phyloP scores from a whole-genome alignment of 2,329 filamentous ascomycete species.

The Colletotrichum gloeosporioides region DNA sequence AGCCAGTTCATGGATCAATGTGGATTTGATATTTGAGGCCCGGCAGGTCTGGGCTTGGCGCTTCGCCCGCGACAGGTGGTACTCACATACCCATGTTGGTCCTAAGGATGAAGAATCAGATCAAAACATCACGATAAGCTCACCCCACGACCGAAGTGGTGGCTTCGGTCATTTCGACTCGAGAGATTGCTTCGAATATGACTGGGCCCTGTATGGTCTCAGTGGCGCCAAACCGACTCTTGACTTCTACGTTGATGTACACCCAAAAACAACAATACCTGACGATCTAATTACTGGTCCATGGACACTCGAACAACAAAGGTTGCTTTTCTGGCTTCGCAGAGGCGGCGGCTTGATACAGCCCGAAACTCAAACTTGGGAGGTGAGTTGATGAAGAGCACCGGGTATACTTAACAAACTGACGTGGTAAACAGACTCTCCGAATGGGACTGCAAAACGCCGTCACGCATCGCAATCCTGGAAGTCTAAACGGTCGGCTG shows the following conservation, averaged over 20 bases:
- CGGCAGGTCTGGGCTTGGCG: slow-evolving; percentile 52
- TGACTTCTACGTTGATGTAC: slow-evolving; percentile 37
- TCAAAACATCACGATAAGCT: slow-evolving; percentile 4
- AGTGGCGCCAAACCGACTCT: background rate
- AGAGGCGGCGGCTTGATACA: slow-evolving; percentile 40
- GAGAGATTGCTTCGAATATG: slow-evolving; percentile 39
- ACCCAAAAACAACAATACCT: slow-evolving; percentile 44
- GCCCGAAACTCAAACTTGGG: slow-evolving; percentile 42
- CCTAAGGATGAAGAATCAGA: slow-evolving; percentile 19
- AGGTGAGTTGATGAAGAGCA: slow-evolving; percentile 24
- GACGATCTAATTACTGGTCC: slow-evolving; percentile 44
- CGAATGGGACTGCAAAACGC: slow-evolving; percentile 8
- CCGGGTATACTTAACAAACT: background rate
- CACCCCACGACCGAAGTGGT: slow-evolving; percentile 26
- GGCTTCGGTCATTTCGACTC: slow-evolving; percentile 35
- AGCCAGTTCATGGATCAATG: slow-evolving; percentile 47
- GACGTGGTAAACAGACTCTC: background rate
- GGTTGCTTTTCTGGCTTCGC: slow-evolving; percentile 52
- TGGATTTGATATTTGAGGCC: slow-evolving; percentile 52
- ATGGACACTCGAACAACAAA: slow-evolving; percentile 42
- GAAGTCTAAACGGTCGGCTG: slow-evolving; percentile 7
- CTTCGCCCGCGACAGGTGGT: slow-evolving; percentile 37
- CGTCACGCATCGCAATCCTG: slow-evolving; percentile 11
- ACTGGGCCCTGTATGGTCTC: slow-evolving; percentile 29
- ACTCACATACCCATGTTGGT: slow-evolving; percentile 31